phyloP scores from a whole-genome alignment of 345 rosid species.

The Erodium maritimum region DNA sequence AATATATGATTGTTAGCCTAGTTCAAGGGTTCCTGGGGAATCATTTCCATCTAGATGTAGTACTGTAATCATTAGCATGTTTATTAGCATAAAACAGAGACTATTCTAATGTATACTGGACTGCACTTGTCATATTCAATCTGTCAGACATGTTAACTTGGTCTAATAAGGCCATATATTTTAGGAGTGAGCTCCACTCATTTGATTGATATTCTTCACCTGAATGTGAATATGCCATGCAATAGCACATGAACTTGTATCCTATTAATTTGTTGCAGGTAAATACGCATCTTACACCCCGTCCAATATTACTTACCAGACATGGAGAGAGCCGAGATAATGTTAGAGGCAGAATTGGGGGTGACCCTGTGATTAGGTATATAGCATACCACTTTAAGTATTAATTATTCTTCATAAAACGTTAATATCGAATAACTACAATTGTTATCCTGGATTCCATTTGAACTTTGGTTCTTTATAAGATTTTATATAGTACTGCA shows the following conservation, averaged over 20 bases:
- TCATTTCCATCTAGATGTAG: too few relatives aligned
- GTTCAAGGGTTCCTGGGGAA: too few relatives aligned
- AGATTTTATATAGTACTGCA: not conserved
- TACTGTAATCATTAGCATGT: too few relatives aligned
- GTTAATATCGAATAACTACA: too few relatives aligned
- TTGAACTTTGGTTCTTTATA: not conserved
- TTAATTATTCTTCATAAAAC: not conserved
- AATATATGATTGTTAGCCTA: too few relatives aligned
- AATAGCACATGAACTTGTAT: not conserved
- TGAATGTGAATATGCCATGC: not conserved
- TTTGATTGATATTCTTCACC: not conserved
- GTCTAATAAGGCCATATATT: too few relatives aligned
- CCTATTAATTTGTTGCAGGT: slow-evolving; percentile 39
- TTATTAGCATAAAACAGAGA: too few relatives aligned
- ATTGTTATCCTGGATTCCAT: not conserved
- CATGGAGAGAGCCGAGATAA: slow-evolving; percentile 97
- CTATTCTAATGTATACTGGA: too few relatives aligned
- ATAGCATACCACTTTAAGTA: not conserved
- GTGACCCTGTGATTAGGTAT: slow-evolving; percentile 80
- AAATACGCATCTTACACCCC: slow-evolving; percentile 96
- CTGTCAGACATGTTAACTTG: too few relatives aligned
- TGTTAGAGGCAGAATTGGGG: slow-evolving; percentile 97
- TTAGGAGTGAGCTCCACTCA: too few relatives aligned
- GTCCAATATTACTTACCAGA: slow-evolving; percentile 93
- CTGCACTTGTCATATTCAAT: too few relatives aligned